phyloP scores from a whole-genome alignment of 495 filamentous ascomycete genomes.

The Hyaloscypha bicolor region DNA sequence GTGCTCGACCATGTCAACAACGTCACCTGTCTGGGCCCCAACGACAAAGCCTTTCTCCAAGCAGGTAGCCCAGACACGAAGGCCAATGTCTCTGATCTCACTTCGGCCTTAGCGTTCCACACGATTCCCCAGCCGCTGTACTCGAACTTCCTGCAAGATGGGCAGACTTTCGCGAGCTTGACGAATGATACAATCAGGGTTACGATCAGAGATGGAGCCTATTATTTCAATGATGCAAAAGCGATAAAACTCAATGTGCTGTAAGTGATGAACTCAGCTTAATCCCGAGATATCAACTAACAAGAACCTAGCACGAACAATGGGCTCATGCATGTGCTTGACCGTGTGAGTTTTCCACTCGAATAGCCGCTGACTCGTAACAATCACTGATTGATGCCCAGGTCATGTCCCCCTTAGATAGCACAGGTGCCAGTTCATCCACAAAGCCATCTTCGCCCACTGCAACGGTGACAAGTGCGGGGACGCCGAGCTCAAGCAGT shows the following conservation, averaged over 20 bases:
- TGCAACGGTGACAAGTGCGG: too few relatives aligned
- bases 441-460: too few relatives aligned
- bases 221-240: slow-evolving; percentile 41
- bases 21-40: slow-evolving; percentile 40
- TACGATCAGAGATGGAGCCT: slow-evolving; percentile 21
- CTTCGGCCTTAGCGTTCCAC: slow-evolving; percentile 31
- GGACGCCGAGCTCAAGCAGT: too few relatives aligned
- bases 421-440: too few relatives aligned
- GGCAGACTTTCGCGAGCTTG: slow-evolving; percentile 25
- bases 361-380: background rate
- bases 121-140: slow-evolving; percentile 35
- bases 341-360: slow-evolving; percentile 27
- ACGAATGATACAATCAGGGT: slow-evolving; percentile 33
- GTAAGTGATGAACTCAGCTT: slow-evolving; percentile 16
- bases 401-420: slow-evolving; percentile 9
- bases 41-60: slow-evolving; percentile 31
- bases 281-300: slow-evolving; percentile 10
- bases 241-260: slow-evolving; percentile 36
- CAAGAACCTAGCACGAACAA: slow-evolving; percentile 34
- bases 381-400: background rate
- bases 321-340: slow-evolving; percentile 39
- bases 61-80: slow-evolving; percentile 35
- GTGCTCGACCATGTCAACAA: slow-evolving; percentile 32
- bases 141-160: slow-evolving; percentile 33
- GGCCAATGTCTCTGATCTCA: slow-evolving; percentile 25